Evolutionary conservation across 1,284 basidiomycete genomes (phyloP).

Genomic region (Anthracocystis setariae): DNA sequence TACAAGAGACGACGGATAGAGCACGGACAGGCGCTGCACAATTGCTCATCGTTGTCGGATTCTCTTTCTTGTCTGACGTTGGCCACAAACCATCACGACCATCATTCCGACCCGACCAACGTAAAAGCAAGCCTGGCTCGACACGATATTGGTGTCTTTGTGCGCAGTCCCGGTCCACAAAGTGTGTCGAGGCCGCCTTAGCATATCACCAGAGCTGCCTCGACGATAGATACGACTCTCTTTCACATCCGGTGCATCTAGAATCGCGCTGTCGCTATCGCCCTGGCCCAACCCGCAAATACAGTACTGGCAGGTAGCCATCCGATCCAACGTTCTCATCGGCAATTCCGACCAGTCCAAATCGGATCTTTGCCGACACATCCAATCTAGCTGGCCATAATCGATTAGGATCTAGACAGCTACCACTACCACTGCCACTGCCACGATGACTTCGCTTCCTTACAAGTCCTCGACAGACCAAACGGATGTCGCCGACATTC

Average conservation of each 20-base stretch:
- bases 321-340: not conserved
- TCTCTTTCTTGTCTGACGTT: too few species aligned
- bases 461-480: slow-evolving; percentile 37
- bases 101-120: too few species aligned
- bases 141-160: too few species aligned
- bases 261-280: not conserved
- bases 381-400: slow-evolving; percentile 18
- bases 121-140: too few species aligned
- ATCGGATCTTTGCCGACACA: not conserved
- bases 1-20: too few species aligned
- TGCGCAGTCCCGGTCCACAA: too few species aligned
- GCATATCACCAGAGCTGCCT: slow-evolving; percentile 4
- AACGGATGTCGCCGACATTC: slow-evolving; percentile 47
- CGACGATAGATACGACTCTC: slow-evolving; percentile 4
- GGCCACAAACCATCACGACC: too few species aligned
- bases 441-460: slow-evolving; percentile 49
- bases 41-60: too few species aligned
- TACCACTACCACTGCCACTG: too few species aligned
- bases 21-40: too few species aligned
- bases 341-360: slow-evolving; percentile 3
- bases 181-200: slow-evolving; percentile 13
- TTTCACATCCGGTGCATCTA: not conserved
- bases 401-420: too few species aligned
- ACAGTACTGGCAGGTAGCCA: not conserved
- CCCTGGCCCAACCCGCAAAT: too few species aligned